Conservation (phyloP, 192 early-diverging fungal genomes). For the Backusella luteola region DNA sequence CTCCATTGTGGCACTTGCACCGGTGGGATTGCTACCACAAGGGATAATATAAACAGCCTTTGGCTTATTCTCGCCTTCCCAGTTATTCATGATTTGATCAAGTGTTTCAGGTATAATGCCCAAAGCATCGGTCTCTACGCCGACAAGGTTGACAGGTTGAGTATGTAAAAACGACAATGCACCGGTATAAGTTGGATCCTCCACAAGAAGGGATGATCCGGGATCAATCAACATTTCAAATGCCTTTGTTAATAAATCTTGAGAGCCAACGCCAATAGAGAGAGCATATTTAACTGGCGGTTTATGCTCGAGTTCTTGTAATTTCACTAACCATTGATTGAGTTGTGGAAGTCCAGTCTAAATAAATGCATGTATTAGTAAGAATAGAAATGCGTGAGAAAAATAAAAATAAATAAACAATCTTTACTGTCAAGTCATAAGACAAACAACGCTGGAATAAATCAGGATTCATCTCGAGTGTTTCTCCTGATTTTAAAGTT, state of each 20-base stretch:
- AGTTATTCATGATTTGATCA: constrained; percentile 42
- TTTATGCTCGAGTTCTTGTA: constrained; percentile 46
- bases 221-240: constrained; percentile 51
- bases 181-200: constrained; percentile 53
- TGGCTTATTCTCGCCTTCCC: constrained; percentile 39
- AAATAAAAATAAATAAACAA: not conserved
- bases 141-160: constrained; percentile 45
- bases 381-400: not conserved
- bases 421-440: constrained; percentile 57
- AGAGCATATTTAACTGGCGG: constrained; percentile 42
- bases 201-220: constrained; percentile 49
- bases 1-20: constrained; percentile 71
- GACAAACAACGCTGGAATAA: constrained; percentile 55
- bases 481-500: constrained; percentile 54
- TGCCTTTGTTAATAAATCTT: constrained; percentile 55
- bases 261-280: constrained; percentile 50
- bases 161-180: constrained; percentile 44
- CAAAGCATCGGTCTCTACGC: constrained; percentile 42
- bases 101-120: constrained; percentile 65
- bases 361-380: not conserved
- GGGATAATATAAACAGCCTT: constrained; percentile 76
- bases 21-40: constrained; percentile 89
- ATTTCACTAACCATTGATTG: constrained; percentile 44
- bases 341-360: constrained; percentile 49
- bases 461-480: constrained; percentile 55